Evolutionary conservation across 2,329 filamentous ascomycete species (phyloP), one percentile per base, ranked within the genome.

Genomic region (Beauveria sp.): DNA sequence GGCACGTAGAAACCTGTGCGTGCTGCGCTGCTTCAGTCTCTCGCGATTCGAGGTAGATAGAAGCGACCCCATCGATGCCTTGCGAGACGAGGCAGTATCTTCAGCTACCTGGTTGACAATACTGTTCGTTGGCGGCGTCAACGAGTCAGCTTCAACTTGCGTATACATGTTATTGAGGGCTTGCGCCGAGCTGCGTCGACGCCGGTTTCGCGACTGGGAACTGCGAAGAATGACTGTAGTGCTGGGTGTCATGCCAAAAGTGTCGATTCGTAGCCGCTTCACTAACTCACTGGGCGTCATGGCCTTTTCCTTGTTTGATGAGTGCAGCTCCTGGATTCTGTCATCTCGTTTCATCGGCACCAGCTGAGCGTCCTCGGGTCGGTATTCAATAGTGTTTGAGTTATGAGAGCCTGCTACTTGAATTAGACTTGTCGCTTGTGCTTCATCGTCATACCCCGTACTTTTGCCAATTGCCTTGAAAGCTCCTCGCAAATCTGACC

Each of bases 401-500:
- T 44, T 59, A 51, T 70, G 65, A 0, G 67, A 70, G 12, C 64
- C 72, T 73, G 55, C 1, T 2, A n/a, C 37, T 14, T 12, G 14
- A 18, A 20, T 66, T 20, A 64, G 47, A 40, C 12, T 28, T n/a
- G 4, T 28, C 18, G 18, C 5, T 18, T 37, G 2, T 7, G 3
- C 12, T 2, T 8, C 10, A 9, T 10, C 12, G n/a, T 14, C n/a
- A 2, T 34, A n/a, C 9, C 5, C 28, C 46, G 28, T 20, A 63
- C 70, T 58, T 61, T 67, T 69, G 22, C 70, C 67, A 26, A 75
- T 70, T 2, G 67, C 71, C 47, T 65, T 71, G 57, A 75, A 68
- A 22, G 70, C 73, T 16, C 67, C 67, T 3, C 71, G 68, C 26
- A 75, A 70, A 41, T 74, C 73, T 7, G 69, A 70, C 71, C 73